Percentiles rank a stretch among this genome's conserved stretches.
Evolutionary conservation across 805 yeast species (phyloP).

Genomic region (Wickerhamomyces chambardii): DNA sequence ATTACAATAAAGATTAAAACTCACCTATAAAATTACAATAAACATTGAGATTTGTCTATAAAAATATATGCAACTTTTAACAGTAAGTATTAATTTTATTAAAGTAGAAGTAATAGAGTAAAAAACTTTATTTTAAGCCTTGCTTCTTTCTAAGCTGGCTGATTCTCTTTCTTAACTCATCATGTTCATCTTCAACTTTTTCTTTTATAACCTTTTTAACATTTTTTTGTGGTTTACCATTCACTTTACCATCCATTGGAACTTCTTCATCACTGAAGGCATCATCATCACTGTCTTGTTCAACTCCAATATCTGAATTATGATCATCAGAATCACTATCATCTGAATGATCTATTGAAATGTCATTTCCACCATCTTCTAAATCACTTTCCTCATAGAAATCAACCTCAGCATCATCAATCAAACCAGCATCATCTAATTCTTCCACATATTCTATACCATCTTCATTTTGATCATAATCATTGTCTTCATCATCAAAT

Average conservation of each 20-base stretch:
- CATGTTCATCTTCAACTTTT: slow-evolving; percentile 15
- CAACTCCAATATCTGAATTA: slow-evolving; percentile 9
- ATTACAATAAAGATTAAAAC: no score
- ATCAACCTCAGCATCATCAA: slow-evolving; percentile 38
- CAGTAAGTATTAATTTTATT: no score
- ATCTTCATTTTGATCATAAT: slow-evolving; percentile 24
- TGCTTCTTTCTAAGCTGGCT: slow-evolving; percentile 9
- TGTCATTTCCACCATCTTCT: slow-evolving; percentile 16
- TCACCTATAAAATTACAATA: no score
- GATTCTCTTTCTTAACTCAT: slow-evolving; percentile 12
- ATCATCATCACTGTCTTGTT: slow-evolving; percentile 17
- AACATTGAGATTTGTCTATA: no score
- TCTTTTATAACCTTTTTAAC: slow-evolving; percentile 1
- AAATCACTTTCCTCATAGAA: slow-evolving; percentile 21
- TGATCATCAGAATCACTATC: slow-evolving; percentile 22
- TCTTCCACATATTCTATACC: slow-evolving; percentile 72
- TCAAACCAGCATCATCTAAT: slow-evolving; percentile 35
- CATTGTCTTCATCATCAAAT: slow-evolving; percentile 24
- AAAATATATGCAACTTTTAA: no score
- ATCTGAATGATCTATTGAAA: slow-evolving; percentile 20
- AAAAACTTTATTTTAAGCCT: slow-evolving; percentile 9
- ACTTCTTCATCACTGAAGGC: slow-evolving; percentile 31
- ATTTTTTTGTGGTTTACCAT: not conserved
- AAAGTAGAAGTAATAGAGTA: no score
- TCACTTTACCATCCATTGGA: slow-evolving; percentile 9